Base-by-base conservation (phyloP, 2,329 filamentous ascomycete species). In the Botryotinia convoluta region DNA sequence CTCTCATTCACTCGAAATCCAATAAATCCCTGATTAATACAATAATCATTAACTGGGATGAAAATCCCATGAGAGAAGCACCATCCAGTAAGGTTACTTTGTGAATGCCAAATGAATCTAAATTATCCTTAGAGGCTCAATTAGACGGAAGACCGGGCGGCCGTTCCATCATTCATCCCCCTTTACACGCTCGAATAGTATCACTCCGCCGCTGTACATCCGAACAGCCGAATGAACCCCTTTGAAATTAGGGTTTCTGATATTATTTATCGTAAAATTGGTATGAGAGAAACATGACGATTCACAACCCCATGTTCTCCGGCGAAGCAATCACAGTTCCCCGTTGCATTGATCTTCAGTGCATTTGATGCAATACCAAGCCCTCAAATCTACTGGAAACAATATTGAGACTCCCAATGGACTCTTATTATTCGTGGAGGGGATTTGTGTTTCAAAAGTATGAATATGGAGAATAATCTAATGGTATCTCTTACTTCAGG, bases 281-380 rank as follows among this genome's bases (percentile, higher is more conserved):
- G 61, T 26, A 37, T 37, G 69, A 57, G 51, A 65, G 39, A 42
- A 37, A 22, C 48, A 20, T 42, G 9, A n/a, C 26, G 59, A 42
- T 63, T 39, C 26, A 35, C 20, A 37, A 48, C 64, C 62, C 70
- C 70, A 37, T 72, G 70, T 32, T 42, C 45, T 42, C 70, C 62
- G 70, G 67, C 62, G 59, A 68, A 60, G 54, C 70, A 72, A 68
- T 68, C 32, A 39, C 45, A 39, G 48, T 51, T 72, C 62, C 70
- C 70, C 70, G 70, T 68, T 68, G 70, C 62, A 72, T 72, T 72
- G 62, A 72, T 72, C 70, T 72, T 60, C 70, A n/a, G 32, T 72
- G 70, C 70, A 72, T 72, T 68, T 59, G 61, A 67, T 39, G 70
- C 70, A 42, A 37, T 14, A 45, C 51, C 39, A 72, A 68, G 62